Conservation (phyloP, 768 basidiomycete genomes). For the Grammothele lineata region DNA sequence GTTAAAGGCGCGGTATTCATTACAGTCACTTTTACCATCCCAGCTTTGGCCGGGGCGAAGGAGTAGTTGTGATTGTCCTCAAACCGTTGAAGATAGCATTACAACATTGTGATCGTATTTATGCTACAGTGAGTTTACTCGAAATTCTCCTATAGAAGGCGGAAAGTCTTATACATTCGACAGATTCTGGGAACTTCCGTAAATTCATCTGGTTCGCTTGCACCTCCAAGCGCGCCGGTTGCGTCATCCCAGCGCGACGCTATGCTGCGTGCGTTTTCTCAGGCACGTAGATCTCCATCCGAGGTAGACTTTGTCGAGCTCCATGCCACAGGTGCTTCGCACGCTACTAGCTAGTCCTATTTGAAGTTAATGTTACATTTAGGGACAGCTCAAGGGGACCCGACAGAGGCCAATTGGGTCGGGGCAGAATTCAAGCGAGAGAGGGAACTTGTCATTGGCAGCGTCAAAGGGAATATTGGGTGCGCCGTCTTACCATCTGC, state of each 20-base stretch:
- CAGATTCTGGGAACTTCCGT: slow-evolving; percentile 39
- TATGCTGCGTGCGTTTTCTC: slow-evolving; percentile 34
- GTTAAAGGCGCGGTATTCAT: too few species aligned
- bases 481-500: slow-evolving; percentile 23
- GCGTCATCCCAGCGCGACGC: slow-evolving; percentile 34
- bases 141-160: too few species aligned
- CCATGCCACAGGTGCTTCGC: slow-evolving; percentile 48
- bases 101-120: slow-evolving; percentile 36
- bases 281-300: slow-evolving; percentile 26
- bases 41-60: slow-evolving; percentile 39
- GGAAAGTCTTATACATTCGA: too few species aligned
- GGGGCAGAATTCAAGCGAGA: slow-evolving; percentile 32
- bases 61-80: slow-evolving; percentile 34
- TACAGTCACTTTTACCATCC: neutral
- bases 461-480: slow-evolving; percentile 46
- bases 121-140: slow-evolving; percentile 37
- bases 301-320: slow-evolving; percentile 48
- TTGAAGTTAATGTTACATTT: too few species aligned
- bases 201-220: slow-evolving; percentile 33
- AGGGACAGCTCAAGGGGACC: slow-evolving; percentile 44
- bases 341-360: neutral
- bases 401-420: slow-evolving; percentile 47
- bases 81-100: slow-evolving; percentile 37
- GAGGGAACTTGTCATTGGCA: slow-evolving; percentile 35
- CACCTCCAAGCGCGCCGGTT: slow-evolving; percentile 35